A percentile compares a stretch with the other conserved stretches of the same genome.
Conservation (phyloP, 176 grass and related monocot species). For the Coix lacrymajobi region DNA sequence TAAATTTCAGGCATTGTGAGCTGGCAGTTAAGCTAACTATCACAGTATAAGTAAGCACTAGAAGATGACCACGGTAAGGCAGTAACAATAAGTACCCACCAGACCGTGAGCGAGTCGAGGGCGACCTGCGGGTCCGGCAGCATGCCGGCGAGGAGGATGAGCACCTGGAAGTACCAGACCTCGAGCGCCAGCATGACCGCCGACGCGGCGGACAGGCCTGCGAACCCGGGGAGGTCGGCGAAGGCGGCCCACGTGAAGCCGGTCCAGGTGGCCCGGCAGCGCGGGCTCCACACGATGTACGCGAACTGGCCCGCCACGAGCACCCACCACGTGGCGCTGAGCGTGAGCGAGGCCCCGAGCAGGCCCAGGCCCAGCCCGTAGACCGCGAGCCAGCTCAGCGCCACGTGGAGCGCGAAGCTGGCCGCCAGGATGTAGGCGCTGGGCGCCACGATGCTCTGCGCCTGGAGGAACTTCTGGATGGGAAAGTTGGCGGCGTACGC, state of each 20-base stretch:
- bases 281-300: conserved; percentile 64
- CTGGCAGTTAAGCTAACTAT: background rate
- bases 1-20: background rate
- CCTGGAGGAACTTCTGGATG: conserved; percentile 88
- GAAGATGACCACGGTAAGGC: background rate
- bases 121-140: conserved; percentile 70
- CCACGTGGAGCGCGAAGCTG: conserved; percentile 47
- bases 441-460: conserved; percentile 87
- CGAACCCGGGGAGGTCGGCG: conserved; percentile 60
- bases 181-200: conserved; percentile 94
- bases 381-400: conserved; percentile 67
- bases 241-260: conserved; percentile 82
- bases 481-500: conserved; percentile 86
- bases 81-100: conserved; percentile 30
- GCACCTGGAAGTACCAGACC: conserved; percentile 91
- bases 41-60: too few relatives aligned
- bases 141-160: conserved; percentile 80
- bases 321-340: conserved; percentile 75
- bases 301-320: conserved; percentile 65
- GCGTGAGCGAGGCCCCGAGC: conserved; percentile 64
- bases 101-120: conserved; percentile 83
- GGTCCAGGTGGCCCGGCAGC: conserved; percentile 62
- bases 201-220: conserved; percentile 60
- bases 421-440: conserved; percentile 75
- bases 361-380: conserved; percentile 54